Conservation (phyloP, 2,329 filamentous ascomycete species). For the Colletotrichum trifolii region DNA sequence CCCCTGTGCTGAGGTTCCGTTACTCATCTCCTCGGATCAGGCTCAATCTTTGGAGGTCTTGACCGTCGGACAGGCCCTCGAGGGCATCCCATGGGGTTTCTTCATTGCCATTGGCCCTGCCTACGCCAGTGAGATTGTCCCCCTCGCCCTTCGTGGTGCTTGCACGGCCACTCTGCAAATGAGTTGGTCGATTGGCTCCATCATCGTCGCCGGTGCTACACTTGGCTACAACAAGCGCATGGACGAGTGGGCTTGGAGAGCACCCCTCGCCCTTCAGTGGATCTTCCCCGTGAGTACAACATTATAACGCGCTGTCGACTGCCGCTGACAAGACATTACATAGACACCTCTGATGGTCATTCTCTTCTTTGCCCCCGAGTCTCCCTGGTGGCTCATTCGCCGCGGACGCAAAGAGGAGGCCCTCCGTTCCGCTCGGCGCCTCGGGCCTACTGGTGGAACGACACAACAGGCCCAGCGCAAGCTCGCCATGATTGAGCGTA, state of each 20-base stretch:
- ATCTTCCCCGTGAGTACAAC: conserved; percentile 56
- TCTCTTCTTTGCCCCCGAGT: conserved; percentile 61
- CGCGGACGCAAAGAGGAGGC: conserved; percentile 57
- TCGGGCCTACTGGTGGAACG: conserved; percentile 46
- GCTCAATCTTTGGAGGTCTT: conserved; percentile 53
- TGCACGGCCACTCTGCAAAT: conserved; percentile 71
- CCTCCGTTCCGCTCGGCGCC: conserved; percentile 56
- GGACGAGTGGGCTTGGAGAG: conserved; percentile 49
- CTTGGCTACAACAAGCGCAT: conserved; percentile 59
- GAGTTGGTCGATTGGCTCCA: conserved; percentile 71
- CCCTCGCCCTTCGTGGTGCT: conserved; percentile 65
- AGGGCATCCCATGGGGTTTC: conserved; percentile 71
- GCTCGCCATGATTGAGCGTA: conserved; percentile 68
- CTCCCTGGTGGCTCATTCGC: conserved; percentile 66
- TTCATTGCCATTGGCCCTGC: conserved; percentile 73
- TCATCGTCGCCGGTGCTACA: conserved; percentile 67
- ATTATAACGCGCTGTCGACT: rapidly evolving
- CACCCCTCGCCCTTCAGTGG: conserved; percentile 68
- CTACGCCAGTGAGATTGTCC: conserved; percentile 70
- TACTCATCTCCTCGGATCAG: conserved; percentile 41
- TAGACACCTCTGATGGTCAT: conserved; percentile 63
- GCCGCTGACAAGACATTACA: neutral
- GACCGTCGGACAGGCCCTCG: conserved; percentile 64
- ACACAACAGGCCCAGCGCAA: conserved; percentile 52
- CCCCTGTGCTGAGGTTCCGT: no score